Base-by-base conservation (phyloP, 352 stramenopile genomes). In the Pythium aquatile region DNA sequence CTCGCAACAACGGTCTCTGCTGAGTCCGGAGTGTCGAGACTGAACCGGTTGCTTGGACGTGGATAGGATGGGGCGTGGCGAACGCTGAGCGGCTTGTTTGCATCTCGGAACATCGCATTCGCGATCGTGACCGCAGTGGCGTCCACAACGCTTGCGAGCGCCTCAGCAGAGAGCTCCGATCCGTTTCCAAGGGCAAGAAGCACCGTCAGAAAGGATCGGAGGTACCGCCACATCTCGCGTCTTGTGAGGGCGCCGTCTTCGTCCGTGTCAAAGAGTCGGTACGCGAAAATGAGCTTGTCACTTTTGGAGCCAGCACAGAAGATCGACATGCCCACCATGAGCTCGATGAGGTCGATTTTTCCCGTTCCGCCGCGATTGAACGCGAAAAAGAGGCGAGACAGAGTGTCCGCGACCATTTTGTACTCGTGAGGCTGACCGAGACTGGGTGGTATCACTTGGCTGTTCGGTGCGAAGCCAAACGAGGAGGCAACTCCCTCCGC, bases 281-380 rank as follows among this genome's bases (percentile, higher is more conserved):
- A 97, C 1, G 87, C 84, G 52, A 96, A 96, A 6, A 87, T 88
- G 1, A 99, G 81, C 59, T 99, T 99, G 40, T 94, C 90, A 57
- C 92, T 98, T 69, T 99, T 99, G 29, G 94, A 98, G 3, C 96
- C 97, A 3, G 84, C 91, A 54, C 86, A 98, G 28, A 99, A 88
- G 6, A 99, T 83, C 5, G 88, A 95, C 51, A 98, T 90, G 17
- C 93, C 94, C 32, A 91, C 96, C 58, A 98, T 90, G 28, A 99
- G 95, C 67, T 99, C 90, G 11, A 91, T 66, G 37, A 91, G 59
- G 56, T 96, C 87, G 44, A 96, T 92, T 58, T 91, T 91, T 13
- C 87, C 87, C 0, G 85, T 96, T 2, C 87, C 87, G 4, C 82
- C 80, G 30, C 87, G 85, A 44, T 96, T 96, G 65, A 93, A 96